phyloP scores from a whole-genome alignment of 1,284 basidiomycete species.

The Jaminaea rosea region DNA sequence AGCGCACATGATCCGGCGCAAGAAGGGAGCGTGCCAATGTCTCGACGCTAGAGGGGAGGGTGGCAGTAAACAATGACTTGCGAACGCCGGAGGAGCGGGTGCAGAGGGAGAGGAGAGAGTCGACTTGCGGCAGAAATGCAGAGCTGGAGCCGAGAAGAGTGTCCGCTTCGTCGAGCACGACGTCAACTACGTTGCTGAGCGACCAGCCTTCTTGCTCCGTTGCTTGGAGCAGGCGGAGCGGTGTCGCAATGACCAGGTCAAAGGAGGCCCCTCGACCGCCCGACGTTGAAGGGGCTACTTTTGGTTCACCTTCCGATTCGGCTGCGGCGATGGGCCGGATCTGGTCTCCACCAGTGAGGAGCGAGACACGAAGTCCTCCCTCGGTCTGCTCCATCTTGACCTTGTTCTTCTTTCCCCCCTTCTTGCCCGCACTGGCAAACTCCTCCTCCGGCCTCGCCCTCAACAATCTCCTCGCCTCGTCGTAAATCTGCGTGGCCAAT shows the following conservation, averaged over 20 bases:
- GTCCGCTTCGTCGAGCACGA: constrained; percentile 23
- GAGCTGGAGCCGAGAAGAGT: constrained; percentile 67
- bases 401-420: background rate
- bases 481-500: constrained; percentile 42
- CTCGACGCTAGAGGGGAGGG: constrained; percentile 79
- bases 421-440: background rate
- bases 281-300: background rate
- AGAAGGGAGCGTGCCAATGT: constrained; percentile 77
- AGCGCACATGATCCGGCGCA: constrained; percentile 30
- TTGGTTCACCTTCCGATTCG: background rate
- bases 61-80: constrained; percentile 88
- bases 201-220: constrained; percentile 36
- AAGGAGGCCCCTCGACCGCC: constrained; percentile 10
- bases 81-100: constrained; percentile 62
- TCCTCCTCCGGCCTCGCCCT: background rate
- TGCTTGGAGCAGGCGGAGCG: constrained; percentile 39
- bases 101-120: constrained; percentile 79
- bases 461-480: constrained; percentile 17
- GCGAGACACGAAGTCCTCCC: background rate
- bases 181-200: constrained; percentile 19
- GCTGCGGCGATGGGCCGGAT: background rate
- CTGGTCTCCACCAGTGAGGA: background rate
- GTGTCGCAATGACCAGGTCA: constrained; percentile 43
- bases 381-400: too few relatives aligned
- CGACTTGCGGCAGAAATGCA: constrained; percentile 79